Evolutionary conservation across 345 rosid genomes (phyloP).

Genomic region (Luvunga scandens): DNA sequence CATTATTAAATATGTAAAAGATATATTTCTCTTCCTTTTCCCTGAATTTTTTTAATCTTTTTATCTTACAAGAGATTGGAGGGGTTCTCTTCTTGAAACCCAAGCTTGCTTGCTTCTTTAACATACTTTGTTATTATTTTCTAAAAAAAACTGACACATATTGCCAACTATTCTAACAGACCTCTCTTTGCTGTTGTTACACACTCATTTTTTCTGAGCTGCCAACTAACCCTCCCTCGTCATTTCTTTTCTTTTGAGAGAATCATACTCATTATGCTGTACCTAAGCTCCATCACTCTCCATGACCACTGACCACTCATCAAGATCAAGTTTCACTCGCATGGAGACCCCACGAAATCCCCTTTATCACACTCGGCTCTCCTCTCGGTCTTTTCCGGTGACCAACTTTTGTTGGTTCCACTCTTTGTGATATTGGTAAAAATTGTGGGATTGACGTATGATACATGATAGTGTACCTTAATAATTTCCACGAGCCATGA

Average conservation of each 20-base stretch:
- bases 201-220: conserved; percentile 53
- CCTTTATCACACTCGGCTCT: conserved; percentile 14
- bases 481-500: too few relatives aligned
- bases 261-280: conserved; percentile 18
- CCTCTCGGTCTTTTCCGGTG: background rate
- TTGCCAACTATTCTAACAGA: conserved; percentile 72
- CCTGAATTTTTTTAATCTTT: background rate
- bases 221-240: conserved; percentile 46
- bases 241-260: conserved; percentile 36
- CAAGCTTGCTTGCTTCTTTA: conserved; percentile 60
- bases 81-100: conserved; percentile 73
- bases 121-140: conserved; percentile 37
- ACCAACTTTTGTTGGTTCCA: too few relatives aligned
- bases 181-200: conserved; percentile 82
- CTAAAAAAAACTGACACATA: conserved; percentile 46
- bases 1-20: background rate
- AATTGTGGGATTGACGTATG: too few relatives aligned
- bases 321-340: conserved; percentile 19
- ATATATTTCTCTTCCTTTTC: conserved; percentile 2
- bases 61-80: conserved; percentile 32
- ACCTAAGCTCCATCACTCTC: conserved; percentile 40
- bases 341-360: conserved; percentile 20
- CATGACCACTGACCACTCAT: conserved; percentile 33
- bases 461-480: too few relatives aligned
- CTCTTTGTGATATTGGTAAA: too few relatives aligned